phyloP scores from a whole-genome alignment of 1,284 basidiomycete genomes.

The Apiotrichum domesticum region DNA sequence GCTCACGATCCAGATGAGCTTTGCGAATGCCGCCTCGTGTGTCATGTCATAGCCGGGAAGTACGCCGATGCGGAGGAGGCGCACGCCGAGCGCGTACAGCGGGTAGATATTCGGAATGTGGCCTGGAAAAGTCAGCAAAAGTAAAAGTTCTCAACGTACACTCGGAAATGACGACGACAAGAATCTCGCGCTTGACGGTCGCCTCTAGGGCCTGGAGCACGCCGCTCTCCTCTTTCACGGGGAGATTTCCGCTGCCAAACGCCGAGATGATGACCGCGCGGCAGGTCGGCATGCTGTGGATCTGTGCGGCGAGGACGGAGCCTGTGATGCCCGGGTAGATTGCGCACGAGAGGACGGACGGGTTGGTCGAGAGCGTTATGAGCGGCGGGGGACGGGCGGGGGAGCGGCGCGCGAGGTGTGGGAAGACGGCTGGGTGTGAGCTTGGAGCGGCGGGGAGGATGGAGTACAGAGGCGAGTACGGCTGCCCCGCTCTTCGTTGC shows the following conservation, averaged over 20 bases:
- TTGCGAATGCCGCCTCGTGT: conserved; percentile 45
- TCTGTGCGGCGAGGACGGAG: conserved; percentile 36
- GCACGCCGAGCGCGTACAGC: conserved; percentile 40
- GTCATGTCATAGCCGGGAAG: conserved; percentile 43
- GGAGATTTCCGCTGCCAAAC: conserved; percentile 41
- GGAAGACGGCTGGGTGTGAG: conserved; percentile 15
- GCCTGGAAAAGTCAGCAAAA: conserved; percentile 14
- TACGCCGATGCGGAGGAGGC: conserved; percentile 35
- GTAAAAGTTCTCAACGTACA: conserved; percentile 20
- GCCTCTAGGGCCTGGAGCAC: conserved; percentile 31
- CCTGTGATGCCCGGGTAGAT: conserved; percentile 42
- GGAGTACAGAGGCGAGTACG: background rate
- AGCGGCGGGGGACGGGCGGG: conserved; percentile 22
- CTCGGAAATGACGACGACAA: conserved; percentile 43
- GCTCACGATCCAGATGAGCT: conserved; percentile 41
- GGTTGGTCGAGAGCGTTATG: conserved; percentile 26
- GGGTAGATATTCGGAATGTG: conserved; percentile 43
- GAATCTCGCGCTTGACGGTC: conserved; percentile 36
- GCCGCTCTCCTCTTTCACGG: conserved; percentile 32
- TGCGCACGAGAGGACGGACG: conserved; percentile 30
- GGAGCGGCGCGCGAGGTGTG: conserved; percentile 18
- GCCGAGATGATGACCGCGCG: conserved; percentile 40
- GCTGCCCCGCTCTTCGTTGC: too few species aligned
- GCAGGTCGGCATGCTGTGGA: conserved; percentile 38
- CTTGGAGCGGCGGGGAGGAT: background rate